Evolutionary conservation across 2,329 filamentous ascomycete species (phyloP), one percentile per base, ranked within the genome.

Genomic region (Ophiostoma perfectum): DNA sequence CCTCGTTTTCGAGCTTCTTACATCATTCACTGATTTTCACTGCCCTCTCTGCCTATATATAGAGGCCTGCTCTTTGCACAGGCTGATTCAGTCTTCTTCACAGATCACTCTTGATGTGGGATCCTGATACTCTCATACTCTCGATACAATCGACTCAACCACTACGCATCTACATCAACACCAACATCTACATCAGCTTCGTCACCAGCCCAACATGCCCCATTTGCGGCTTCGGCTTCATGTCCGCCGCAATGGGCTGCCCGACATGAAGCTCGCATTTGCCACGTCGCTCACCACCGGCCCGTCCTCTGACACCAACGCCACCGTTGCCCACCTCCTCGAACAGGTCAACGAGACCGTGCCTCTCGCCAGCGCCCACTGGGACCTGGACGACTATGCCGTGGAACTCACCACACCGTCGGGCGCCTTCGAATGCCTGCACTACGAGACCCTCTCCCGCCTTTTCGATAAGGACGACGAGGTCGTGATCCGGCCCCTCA

Each of bases 321-420:
- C 88, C 67, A 96, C 92, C 2, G 83, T 97, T 70, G 85, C 90
- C 42, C 87, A 90, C 72, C 84, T 97, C 2, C 82, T 97, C 49
- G 87, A 90, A 71, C 85, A 92, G 70, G 82, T 97, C 72, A 93
- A 96, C 78, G 86, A 91, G 60, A 83, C 90, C 16, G 81, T 97
- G 1, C 93, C 93, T 0, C 85, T 98, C 0, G 93, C 97, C 79
- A 88, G 88, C 68, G 83, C 83, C 55, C 83, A 92, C 70, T 97
- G 92, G 92, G 92, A 92, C 0, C 79, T 97, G 3, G 93, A 97
- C 74, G 92, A 97, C 76, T 98, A 98, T 77, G 86, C 86, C 8
- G 91, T 97, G 42, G 91, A 96, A 77, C 83, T 97, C 27, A 82
- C 84, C 45, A n/a, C 45, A 16, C 3, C 45, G 6, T 60, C 55